These are phyloP conservation scores for Suillus occidentalis DNA, from an alignment of 768 basidiomycete genomes.

Conservation along the genomic window DNA sequence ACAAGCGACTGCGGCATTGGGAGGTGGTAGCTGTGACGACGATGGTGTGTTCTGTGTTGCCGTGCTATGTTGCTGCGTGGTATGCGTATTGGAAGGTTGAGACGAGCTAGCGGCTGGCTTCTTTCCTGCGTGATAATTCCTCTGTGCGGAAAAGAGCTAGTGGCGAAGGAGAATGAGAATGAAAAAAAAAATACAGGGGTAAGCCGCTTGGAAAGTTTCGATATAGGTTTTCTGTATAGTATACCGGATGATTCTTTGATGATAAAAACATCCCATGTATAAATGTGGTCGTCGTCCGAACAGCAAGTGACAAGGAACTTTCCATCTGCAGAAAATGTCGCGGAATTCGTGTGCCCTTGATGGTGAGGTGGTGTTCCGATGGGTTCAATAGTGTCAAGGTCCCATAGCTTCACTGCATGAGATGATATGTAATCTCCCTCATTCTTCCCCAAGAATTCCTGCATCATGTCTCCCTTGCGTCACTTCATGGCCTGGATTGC, in stretches of 20 bases:
- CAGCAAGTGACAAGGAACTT: too few species aligned
- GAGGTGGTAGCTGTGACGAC: background rate
- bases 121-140: background rate
- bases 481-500: background rate
- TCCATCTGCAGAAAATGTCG: background rate
- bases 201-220: too few species aligned
- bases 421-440: conserved; percentile 18
- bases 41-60: background rate
- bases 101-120: background rate
- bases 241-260: too few species aligned
- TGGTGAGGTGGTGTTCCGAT: background rate
- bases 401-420: background rate
- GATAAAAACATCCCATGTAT: too few species aligned
- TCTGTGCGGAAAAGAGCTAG: background rate
- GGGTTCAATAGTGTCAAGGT: background rate
- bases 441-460: background rate
- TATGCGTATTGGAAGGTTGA: background rate
- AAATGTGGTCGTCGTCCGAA: too few species aligned
- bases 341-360: accelerated
- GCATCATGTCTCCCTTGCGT: background rate
- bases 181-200: too few species aligned
- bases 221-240: too few species aligned
- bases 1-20: background rate
- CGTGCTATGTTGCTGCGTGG: background rate
- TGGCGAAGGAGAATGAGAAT: too few species aligned